These are phyloP conservation scores for Cronartium quercuum DNA, from an alignment of 1,284 basidiomycete genomes.

Conservation along the genomic window DNA sequence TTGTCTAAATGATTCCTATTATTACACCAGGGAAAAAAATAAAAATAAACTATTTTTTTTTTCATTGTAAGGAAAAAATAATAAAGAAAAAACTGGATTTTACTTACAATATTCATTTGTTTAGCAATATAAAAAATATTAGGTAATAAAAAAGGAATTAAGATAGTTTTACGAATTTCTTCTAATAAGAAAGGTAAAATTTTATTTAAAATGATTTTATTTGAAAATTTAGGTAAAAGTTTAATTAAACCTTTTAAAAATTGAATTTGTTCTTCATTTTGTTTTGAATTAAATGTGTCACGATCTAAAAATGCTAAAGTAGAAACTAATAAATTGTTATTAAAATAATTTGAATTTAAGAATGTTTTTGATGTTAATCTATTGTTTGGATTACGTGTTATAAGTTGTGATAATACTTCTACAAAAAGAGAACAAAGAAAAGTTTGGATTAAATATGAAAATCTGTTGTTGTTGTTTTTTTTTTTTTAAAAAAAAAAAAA, in stretches of 20 bases:
- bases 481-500: not conserved
- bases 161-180: constrained; percentile 70
- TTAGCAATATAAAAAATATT: constrained; percentile 91
- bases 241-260: constrained; percentile 55
- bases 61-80: too few relatives aligned
- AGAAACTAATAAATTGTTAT: constrained; percentile 81
- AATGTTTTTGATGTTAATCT: constrained; percentile 72
- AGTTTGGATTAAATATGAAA: not conserved
- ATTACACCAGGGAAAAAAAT: not conserved
- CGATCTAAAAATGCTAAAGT: constrained; percentile 95
- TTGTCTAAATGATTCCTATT: constrained; percentile 67
- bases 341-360: constrained; percentile 81
- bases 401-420: constrained; percentile 70
- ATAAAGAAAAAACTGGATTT: not conserved
- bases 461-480: not conserved
- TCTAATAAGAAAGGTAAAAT: constrained; percentile 90
- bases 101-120: constrained; percentile 56
- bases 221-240: constrained; percentile 80
- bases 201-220: constrained; percentile 77
- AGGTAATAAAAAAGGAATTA: constrained; percentile 92
- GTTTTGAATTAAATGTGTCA: constrained; percentile 87
- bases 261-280: constrained; percentile 88
- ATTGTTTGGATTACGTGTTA: constrained; percentile 68
- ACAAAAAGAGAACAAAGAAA: constrained; percentile 11
- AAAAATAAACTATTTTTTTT: not conserved